phyloP scores from a whole-genome alignment of 2,329 filamentous ascomycete species.

The Trichoderma semiorbis region DNA sequence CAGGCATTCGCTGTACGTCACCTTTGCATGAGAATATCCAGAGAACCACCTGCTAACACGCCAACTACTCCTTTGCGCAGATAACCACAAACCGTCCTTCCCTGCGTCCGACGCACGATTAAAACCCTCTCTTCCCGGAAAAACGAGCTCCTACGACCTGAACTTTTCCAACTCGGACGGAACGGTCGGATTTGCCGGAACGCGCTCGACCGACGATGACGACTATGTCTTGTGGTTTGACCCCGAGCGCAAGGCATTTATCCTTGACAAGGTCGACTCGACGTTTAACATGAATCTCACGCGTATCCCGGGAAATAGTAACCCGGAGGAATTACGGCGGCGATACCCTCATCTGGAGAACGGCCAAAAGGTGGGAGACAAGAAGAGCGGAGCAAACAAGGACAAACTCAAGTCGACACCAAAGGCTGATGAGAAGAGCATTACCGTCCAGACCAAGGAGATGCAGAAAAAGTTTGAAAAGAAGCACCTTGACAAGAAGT shows the following conservation, averaged over 20 bases:
- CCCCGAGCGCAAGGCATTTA: constrained; percentile 67
- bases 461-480: constrained; percentile 22
- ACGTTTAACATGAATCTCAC: constrained; percentile 84
- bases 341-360: constrained; percentile 63
- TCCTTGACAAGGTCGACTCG: constrained; percentile 78
- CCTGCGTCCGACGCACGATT: constrained; percentile 50
- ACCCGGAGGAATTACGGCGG: constrained; percentile 60
- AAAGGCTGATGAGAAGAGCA: constrained; percentile 25
- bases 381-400: constrained; percentile 25
- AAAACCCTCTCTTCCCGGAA: constrained; percentile 47
- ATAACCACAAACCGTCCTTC: constrained; percentile 59
- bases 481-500: constrained; percentile 8
- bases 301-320: constrained; percentile 62
- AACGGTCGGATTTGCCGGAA: constrained; percentile 60
- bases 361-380: constrained; percentile 27
- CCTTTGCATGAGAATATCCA: neutral
- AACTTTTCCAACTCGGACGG: constrained; percentile 52
- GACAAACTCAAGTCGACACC: constrained; percentile 26
- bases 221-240: constrained; percentile 75
- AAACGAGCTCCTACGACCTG: constrained; percentile 54
- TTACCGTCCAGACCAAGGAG: constrained; percentile 29
- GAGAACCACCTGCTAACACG: neutral
- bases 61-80: constrained; percentile 34
- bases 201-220: constrained; percentile 51
- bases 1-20: constrained; percentile 54